Conservation (phyloP, 805 yeast species). For the Metschnikowia arizonensis region DNA sequence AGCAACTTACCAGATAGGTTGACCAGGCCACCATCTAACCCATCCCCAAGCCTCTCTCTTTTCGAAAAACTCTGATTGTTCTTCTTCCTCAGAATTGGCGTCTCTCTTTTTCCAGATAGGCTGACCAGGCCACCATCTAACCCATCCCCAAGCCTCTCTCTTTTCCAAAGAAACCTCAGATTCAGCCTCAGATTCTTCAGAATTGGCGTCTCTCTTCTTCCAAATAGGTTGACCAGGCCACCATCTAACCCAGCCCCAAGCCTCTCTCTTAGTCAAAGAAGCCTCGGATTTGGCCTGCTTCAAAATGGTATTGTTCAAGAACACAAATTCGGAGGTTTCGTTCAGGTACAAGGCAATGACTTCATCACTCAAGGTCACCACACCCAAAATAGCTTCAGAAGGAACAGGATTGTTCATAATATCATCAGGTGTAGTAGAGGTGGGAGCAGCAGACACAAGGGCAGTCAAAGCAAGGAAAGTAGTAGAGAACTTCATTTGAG, state of each 20-base stretch:
- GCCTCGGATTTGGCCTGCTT: constrained; percentile 12
- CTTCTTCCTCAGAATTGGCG: too few species aligned
- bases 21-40: too few species aligned
- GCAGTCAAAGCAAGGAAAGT: constrained; percentile 7
- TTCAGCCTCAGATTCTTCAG: too few species aligned
- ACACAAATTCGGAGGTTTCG: constrained; percentile 11
- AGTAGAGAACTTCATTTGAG: constrained; percentile 13
- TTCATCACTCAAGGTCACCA: constrained; percentile 9
- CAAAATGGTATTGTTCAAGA: constrained; percentile 16
- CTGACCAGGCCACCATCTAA: too few species aligned
- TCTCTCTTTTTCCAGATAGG: too few species aligned
- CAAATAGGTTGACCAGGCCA: too few species aligned
- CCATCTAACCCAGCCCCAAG: background rate
- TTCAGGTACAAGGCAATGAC: constrained; percentile 11
- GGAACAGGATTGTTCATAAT: constrained; percentile 9
- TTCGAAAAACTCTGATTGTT: too few species aligned
- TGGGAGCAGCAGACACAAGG: constrained; percentile 3
- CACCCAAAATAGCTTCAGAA: constrained; percentile 14
- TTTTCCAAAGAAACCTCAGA: too few species aligned
- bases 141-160: too few species aligned
- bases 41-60: too few species aligned
- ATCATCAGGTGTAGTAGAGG: background rate
- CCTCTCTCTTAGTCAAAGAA: constrained; percentile 15
- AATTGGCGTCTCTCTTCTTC: too few species aligned
- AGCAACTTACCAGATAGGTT: background rate